Evolutionary conservation across 2,329 filamentous ascomycete species (phyloP).

Genomic region (Penicillium sp.): DNA sequence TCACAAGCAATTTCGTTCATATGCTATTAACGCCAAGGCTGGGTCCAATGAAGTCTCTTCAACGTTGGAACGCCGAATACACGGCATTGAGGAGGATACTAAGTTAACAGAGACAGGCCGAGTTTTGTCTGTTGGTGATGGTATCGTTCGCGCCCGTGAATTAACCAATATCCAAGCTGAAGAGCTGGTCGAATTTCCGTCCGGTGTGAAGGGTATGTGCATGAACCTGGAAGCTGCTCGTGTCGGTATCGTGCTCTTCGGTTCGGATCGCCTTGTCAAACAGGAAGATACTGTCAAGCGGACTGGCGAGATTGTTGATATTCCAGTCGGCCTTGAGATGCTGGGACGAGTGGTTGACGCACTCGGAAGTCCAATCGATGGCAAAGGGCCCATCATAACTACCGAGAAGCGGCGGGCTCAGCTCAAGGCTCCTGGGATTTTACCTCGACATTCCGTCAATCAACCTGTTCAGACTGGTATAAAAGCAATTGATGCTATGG

Average conservation of each 20-base stretch:
- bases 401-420: constrained; percentile 92
- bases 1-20: neutral
- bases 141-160: constrained; percentile 99
- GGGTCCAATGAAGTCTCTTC: constrained; percentile 96
- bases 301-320: constrained; percentile 98
- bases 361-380: constrained; percentile 98
- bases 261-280: constrained; percentile 99
- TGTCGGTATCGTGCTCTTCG: constrained; percentile 99
- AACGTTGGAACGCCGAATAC: constrained; percentile 98
- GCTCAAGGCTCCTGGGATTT: constrained; percentile 98
- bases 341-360: constrained; percentile 98
- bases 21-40: constrained; percentile 66
- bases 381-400: constrained; percentile 95
- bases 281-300: constrained; percentile 99
- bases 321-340: constrained; percentile 88
- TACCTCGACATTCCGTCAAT: constrained; percentile 95
- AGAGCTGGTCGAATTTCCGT: constrained; percentile 87
- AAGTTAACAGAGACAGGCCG: constrained; percentile 95
- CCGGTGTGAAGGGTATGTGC: constrained; percentile 99
- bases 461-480: constrained; percentile 99
- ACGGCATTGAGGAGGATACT: constrained; percentile 94
- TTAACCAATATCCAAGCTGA: constrained; percentile 99
- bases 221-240: constrained; percentile 99
- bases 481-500: constrained; percentile 99
- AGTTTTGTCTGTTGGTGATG: constrained; percentile 98